A percentile compares a stretch with the other conserved stretches of the same genome.
These are phyloP conservation scores for Eutypella sp. DNA, from an alignment of 2,329 filamentous ascomycete genomes.

Conservation along the genomic window DNA sequence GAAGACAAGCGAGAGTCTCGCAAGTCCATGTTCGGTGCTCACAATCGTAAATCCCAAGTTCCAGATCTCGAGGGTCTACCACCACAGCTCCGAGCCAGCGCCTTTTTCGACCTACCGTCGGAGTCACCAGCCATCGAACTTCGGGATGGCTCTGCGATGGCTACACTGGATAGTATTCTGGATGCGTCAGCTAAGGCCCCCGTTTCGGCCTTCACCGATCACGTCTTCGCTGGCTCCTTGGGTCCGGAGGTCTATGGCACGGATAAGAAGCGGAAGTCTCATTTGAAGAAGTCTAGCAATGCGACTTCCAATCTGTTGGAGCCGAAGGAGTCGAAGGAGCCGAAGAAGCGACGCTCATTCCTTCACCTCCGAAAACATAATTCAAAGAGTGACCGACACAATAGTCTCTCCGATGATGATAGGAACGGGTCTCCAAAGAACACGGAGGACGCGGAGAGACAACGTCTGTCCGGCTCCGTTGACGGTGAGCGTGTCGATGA, in stretches of 20 bases:
- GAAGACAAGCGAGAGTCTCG: slow-evolving; percentile 28
- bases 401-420: slow-evolving; percentile 10
- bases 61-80: slow-evolving; percentile 56
- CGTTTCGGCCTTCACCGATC: slow-evolving; percentile 86
- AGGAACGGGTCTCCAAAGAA: slow-evolving; percentile 2
- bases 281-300: slow-evolving; percentile 20
- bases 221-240: slow-evolving; percentile 72
- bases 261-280: slow-evolving; percentile 45
- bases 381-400: slow-evolving; percentile 17
- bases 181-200: slow-evolving; percentile 85
- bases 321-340: no score
- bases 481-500: slow-evolving; percentile 31
- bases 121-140: slow-evolving; percentile 48
- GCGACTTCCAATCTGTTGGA: slow-evolving; percentile 16
- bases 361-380: slow-evolving; percentile 42
- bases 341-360: slow-evolving; percentile 46
- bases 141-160: slow-evolving; percentile 77
- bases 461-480: slow-evolving; percentile 17
- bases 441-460: slow-evolving; percentile 19
- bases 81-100: slow-evolving; percentile 81
- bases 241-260: slow-evolving; percentile 70
- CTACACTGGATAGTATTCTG: slow-evolving; percentile 84
- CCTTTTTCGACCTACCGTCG: slow-evolving; percentile 75
- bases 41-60: slow-evolving; percentile 35
- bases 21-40: slow-evolving; percentile 28